phyloP scores from a whole-genome alignment of 2,329 filamentous ascomycete genomes.

The Fusarium sp. region DNA sequence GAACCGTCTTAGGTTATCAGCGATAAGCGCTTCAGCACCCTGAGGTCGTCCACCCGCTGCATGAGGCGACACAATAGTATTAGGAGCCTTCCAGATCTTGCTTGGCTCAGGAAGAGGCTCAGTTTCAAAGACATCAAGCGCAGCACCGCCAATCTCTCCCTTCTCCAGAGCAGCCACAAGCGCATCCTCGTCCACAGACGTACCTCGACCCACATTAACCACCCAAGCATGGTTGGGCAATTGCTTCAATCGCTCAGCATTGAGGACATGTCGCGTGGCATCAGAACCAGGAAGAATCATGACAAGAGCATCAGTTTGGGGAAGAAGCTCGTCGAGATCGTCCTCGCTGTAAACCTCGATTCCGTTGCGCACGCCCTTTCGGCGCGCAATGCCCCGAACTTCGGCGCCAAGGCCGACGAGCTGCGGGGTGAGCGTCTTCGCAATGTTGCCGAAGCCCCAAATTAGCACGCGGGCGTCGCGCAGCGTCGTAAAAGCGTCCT shows the following conservation, averaged over 20 bases:
- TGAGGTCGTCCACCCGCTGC: slow-evolving; percentile 74
- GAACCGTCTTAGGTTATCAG: slow-evolving; percentile 73
- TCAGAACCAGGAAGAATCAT: slow-evolving; percentile 76
- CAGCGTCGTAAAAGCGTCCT: slow-evolving; percentile 71
- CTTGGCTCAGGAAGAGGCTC: slow-evolving; percentile 62
- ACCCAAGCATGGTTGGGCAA: slow-evolving; percentile 72
- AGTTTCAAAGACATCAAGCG: slow-evolving; percentile 65
- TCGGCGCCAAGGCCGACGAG: slow-evolving; percentile 69
- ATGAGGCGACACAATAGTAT: slow-evolving; percentile 69
- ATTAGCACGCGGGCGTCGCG: slow-evolving; percentile 71
- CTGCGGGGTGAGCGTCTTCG: slow-evolving; percentile 70
- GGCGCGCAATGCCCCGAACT: slow-evolving; percentile 72
- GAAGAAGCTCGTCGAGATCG: slow-evolving; percentile 66
- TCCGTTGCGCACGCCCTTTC: slow-evolving; percentile 70
- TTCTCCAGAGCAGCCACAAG: slow-evolving; percentile 62
- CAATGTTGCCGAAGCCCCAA: slow-evolving; percentile 79
- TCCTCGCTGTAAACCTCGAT: slow-evolving; percentile 71
- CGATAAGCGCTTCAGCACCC: slow-evolving; percentile 71
- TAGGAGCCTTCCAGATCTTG: slow-evolving; percentile 66
- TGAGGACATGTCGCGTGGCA: slow-evolving; percentile 69
- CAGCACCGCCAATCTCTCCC: slow-evolving; percentile 63
- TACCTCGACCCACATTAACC: slow-evolving; percentile 68
- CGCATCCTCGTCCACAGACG: slow-evolving; percentile 65
- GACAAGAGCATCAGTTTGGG: slow-evolving; percentile 74
- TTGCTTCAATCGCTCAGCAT: slow-evolving; percentile 65